A percentile compares a stretch with the other conserved stretches of the same genome.
Conservation (phyloP, 1,139 yeast genomes). For the Nakaseomyces delphensis region DNA sequence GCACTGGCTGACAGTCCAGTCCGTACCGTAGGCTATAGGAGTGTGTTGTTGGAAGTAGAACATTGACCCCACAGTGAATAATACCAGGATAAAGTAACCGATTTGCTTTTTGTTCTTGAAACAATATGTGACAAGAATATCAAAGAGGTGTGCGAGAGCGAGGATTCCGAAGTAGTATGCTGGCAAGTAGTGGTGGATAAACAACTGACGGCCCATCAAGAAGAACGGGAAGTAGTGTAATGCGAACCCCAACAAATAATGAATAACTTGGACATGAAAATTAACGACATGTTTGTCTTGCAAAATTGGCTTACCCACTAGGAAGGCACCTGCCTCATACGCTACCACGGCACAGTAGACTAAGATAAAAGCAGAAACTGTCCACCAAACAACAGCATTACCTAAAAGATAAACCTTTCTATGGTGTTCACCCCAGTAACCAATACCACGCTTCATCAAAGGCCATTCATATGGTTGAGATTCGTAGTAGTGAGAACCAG, state of each 20-base stretch:
- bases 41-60: constrained; percentile 56
- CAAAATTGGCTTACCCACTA: constrained; percentile 46
- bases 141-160: constrained; percentile 75
- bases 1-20: constrained; percentile 73
- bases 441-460: constrained; percentile 76
- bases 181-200: constrained; percentile 87
- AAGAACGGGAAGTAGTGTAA: constrained; percentile 81
- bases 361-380: constrained; percentile 51
- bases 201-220: constrained; percentile 88
- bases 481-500: constrained; percentile 79
- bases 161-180: constrained; percentile 82
- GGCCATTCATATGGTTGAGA: constrained; percentile 93
- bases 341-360: constrained; percentile 47
- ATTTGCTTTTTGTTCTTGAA: constrained; percentile 36
- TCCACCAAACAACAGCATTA: constrained; percentile 87
- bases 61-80: constrained; percentile 44
- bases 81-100: constrained; percentile 40
- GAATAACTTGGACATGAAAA: constrained; percentile 61
- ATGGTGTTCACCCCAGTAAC: constrained; percentile 78
- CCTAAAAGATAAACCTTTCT: constrained; percentile 82
- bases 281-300: constrained; percentile 50
- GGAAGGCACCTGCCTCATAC: constrained; percentile 65
- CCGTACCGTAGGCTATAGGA: constrained; percentile 66
- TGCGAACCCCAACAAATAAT: constrained; percentile 72
- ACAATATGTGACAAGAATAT: constrained; percentile 47